Conservation (phyloP, 2,329 filamentous ascomycete species). For the Lojkania enalia region DNA sequence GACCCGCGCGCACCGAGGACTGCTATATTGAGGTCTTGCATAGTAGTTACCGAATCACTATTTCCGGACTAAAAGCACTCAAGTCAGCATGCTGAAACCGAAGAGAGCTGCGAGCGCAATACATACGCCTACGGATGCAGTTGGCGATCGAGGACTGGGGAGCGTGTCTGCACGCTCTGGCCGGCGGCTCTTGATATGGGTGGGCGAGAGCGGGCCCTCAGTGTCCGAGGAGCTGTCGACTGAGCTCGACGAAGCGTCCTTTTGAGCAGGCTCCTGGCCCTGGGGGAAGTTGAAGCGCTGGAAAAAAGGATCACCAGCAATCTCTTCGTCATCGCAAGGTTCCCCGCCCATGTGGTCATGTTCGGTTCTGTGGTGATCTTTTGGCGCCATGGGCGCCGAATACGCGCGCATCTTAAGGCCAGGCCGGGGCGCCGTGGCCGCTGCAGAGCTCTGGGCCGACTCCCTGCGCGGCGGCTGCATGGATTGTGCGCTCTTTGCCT, state of each 20-base stretch:
- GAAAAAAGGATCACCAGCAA: slow-evolving; percentile 47
- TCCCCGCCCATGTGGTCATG: slow-evolving; percentile 50
- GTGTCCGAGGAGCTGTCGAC: slow-evolving; percentile 41
- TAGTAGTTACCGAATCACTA: slow-evolving; percentile 34
- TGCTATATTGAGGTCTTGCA: slow-evolving; percentile 62
- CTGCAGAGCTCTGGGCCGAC: slow-evolving; percentile 20
- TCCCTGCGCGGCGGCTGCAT: slow-evolving; percentile 26
- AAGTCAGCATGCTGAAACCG: slow-evolving; percentile 21
- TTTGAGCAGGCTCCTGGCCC: slow-evolving; percentile 22
- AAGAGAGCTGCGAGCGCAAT: slow-evolving; percentile 7
- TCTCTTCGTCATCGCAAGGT: slow-evolving; percentile 55
- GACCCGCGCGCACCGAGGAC: slow-evolving; percentile 58
- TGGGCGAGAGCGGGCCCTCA: slow-evolving; percentile 44
- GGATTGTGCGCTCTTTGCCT: slow-evolving; percentile 31
- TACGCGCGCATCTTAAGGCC: slow-evolving; percentile 41
- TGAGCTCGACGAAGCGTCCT: slow-evolving; percentile 29
- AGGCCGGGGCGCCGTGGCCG: slow-evolving; percentile 28
- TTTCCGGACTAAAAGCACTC: slow-evolving; percentile 26
- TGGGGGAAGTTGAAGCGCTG: slow-evolving; percentile 46
- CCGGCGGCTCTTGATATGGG: slow-evolving; percentile 32
- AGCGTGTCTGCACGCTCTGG: slow-evolving; percentile 17
- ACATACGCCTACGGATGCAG: slow-evolving; percentile 33
- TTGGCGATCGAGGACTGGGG: slow-evolving; percentile 22
- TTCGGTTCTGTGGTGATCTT: slow-evolving; percentile 20
- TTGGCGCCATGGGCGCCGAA: slow-evolving; percentile 42